phyloP scores from a whole-genome alignment of 2,329 filamentous ascomycete species.

The Paecilomyces sp. region DNA sequence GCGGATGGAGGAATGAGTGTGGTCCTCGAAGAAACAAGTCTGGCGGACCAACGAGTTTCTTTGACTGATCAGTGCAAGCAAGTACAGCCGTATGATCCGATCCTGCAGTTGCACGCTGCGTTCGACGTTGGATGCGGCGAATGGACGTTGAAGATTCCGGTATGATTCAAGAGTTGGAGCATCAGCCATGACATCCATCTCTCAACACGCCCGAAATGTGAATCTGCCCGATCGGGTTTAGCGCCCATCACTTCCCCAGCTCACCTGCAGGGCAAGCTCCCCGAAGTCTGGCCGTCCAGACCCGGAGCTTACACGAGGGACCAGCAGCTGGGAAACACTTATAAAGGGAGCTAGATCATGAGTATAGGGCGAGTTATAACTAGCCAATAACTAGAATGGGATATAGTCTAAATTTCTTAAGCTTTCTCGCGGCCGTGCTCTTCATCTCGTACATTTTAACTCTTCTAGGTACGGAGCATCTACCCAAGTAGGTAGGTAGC shows the following conservation, averaged over 20 bases:
- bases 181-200: conserved; percentile 17
- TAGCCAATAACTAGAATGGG: neutral
- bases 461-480: neutral
- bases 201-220: conserved; percentile 11
- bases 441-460: neutral
- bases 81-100: conserved; percentile 5
- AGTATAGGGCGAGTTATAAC: neutral
- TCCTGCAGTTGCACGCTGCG: conserved; percentile 6
- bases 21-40: conserved; percentile 13
- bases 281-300: neutral
- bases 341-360: neutral
- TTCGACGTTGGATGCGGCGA: neutral
- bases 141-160: neutral
- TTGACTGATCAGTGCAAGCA: conserved; percentile 6
- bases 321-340: neutral
- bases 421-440: neutral
- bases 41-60: conserved; percentile 9
- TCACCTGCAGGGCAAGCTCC: neutral
- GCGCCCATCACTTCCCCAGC: conserved; percentile 6
- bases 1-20: conserved; percentile 1
- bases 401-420: neutral
- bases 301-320: neutral
- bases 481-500: neutral
- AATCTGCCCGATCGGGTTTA: conserved; percentile 17
- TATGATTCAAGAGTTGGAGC: conserved; percentile 7